Conservation (phyloP, 179 eudicot species). For the Sideroxylon spinosum region DNA sequence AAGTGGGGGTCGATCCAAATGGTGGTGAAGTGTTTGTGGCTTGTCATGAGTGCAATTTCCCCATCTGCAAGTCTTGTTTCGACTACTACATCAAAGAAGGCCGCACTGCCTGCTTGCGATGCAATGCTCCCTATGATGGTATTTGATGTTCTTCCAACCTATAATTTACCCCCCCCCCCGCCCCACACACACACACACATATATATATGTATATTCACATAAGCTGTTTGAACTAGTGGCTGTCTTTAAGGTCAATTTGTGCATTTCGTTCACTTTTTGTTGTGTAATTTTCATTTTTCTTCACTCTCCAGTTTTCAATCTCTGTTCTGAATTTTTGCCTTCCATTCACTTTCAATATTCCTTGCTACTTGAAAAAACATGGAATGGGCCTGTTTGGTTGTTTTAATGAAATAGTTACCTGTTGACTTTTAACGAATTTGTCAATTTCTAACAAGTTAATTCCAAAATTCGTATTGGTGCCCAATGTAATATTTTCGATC, state of each 20-base stretch:
- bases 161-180: too few species aligned
- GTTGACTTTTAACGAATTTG: too few species aligned
- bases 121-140: constrained; percentile 63
- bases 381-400: too few species aligned
- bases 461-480: too few species aligned
- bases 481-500: too few species aligned
- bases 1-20: constrained; percentile 49
- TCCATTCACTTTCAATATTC: too few species aligned
- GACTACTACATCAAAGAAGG: constrained; percentile 78
- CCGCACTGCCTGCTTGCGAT: constrained; percentile 56
- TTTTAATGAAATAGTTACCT: too few species aligned
- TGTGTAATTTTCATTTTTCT: background rate
- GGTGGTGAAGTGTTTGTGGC: constrained; percentile 77
- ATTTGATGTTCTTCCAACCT: background rate
- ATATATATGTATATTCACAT: background rate
- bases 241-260: background rate
- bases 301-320: too few species aligned
- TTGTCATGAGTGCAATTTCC: constrained; percentile 76
- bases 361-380: too few species aligned
- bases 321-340: too few species aligned
- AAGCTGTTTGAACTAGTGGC: background rate
- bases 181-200: too few species aligned
- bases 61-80: constrained; percentile 71
- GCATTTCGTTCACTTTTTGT: background rate
- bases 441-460: too few species aligned